These are phyloP conservation scores for Termitomyces sp. DNA, from an alignment of 768 basidiomycete species.

Conservation along the genomic window DNA sequence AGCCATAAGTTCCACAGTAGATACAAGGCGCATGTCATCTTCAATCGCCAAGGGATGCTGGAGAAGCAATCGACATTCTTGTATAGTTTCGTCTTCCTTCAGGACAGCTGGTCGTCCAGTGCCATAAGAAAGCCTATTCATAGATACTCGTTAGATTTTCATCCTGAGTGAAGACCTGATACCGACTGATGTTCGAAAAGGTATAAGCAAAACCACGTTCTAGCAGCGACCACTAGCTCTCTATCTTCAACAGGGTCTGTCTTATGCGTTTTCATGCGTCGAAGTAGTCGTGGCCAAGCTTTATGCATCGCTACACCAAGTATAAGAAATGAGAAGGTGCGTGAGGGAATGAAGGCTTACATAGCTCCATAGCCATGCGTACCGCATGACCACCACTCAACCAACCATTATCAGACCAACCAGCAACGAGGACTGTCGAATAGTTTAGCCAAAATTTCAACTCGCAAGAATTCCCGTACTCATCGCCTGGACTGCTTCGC, in stretches of 20 bases:
- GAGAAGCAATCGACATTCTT: constrained; percentile 72
- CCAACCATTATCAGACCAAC: constrained; percentile 97
- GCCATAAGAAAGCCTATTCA: constrained; percentile 81
- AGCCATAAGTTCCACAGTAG: constrained; percentile 90
- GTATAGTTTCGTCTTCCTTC: constrained; percentile 90
- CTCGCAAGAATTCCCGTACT: constrained; percentile 45
- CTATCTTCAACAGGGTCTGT: constrained; percentile 59
- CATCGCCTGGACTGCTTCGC: constrained; percentile 93
- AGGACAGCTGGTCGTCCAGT: constrained; percentile 91
- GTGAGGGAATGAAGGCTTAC: constrained; percentile 36
- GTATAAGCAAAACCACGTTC: constrained; percentile 93
- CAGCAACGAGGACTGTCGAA: constrained; percentile 75
- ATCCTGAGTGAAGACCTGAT: not conserved
- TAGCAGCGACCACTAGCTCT: constrained; percentile 74
- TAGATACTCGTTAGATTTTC: not conserved
- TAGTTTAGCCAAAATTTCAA: constrained; percentile 2
- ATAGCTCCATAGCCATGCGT: constrained; percentile 92
- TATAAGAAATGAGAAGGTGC: not conserved
- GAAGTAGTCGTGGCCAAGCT: constrained; percentile 81
- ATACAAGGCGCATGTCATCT: constrained; percentile 93
- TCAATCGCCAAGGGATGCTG: constrained; percentile 87
- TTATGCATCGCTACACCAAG: constrained; percentile 71
- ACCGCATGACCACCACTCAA: constrained; percentile 94
- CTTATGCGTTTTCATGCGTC: constrained; percentile 73
- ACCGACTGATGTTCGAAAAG: constrained; percentile 92